phyloP scores from a whole-genome alignment of 2,329 filamentous ascomycete species.

The Alternaria brassicae region DNA sequence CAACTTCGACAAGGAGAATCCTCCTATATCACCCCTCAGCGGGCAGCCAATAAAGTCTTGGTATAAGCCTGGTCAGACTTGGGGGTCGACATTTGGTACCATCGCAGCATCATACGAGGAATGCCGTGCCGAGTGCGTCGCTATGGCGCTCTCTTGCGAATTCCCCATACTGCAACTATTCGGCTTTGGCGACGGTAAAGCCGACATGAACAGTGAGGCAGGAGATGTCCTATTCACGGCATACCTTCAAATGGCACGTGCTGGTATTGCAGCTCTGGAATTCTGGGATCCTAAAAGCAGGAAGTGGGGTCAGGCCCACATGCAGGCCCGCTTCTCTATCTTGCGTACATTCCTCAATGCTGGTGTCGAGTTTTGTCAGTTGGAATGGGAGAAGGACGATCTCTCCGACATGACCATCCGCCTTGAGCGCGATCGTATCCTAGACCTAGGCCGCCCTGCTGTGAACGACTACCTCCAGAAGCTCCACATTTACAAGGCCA shows the following conservation, averaged over 20 bases:
- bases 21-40: slow-evolving; percentile 80
- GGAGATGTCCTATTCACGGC: slow-evolving; percentile 87
- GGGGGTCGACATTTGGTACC: slow-evolving; percentile 89
- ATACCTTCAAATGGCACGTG: slow-evolving; percentile 92
- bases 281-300: slow-evolving; percentile 91
- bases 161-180: slow-evolving; percentile 90
- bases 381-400: slow-evolving; percentile 76
- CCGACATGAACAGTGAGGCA: slow-evolving; percentile 75
- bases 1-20: slow-evolving; percentile 87
- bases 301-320: slow-evolving; percentile 90
- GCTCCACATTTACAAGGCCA: slow-evolving; percentile 90
- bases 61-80: slow-evolving; percentile 96
- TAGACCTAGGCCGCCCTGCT: slow-evolving; percentile 80
- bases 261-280: slow-evolving; percentile 86
- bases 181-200: slow-evolving; percentile 80
- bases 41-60: slow-evolving; percentile 80
- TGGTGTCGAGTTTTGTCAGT: slow-evolving; percentile 83
- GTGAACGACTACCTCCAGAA: slow-evolving; percentile 89
- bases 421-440: slow-evolving; percentile 85
- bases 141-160: slow-evolving; percentile 89
- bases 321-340: slow-evolving; percentile 90
- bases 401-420: slow-evolving; percentile 82
- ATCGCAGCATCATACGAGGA: slow-evolving; percentile 92
- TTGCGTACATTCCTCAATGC: slow-evolving; percentile 84
- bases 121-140: slow-evolving; percentile 91